Percentiles rank a stretch among this genome's conserved stretches.
Evolutionary conservation across 352 stramenopile genomes (phyloP).

Genomic region (Phytophthora pisi): DNA sequence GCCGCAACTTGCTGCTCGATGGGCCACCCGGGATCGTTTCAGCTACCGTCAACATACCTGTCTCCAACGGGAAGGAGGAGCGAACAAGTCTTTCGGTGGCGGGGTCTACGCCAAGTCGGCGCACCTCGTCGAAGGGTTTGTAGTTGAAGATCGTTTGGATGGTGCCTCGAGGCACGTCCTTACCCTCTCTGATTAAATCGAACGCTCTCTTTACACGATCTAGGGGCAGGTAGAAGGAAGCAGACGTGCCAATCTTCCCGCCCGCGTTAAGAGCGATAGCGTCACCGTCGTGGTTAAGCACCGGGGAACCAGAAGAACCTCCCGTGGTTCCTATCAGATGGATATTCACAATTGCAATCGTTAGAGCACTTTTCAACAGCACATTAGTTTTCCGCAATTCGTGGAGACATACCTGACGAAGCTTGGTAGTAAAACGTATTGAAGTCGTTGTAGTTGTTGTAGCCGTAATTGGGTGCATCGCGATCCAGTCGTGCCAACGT

Average conservation of each 20-base stretch:
- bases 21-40: constrained; percentile 86
- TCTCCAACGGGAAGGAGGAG: constrained; percentile 79
- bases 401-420: constrained; percentile 55
- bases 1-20: constrained; percentile 79
- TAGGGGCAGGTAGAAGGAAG: constrained; percentile 92
- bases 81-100: constrained; percentile 83
- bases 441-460: constrained; percentile 93
- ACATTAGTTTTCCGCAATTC: neutral
- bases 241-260: constrained; percentile 84
- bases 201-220: constrained; percentile 90
- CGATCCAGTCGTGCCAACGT: constrained; percentile 92
- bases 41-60: constrained; percentile 91
- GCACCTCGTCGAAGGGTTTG: constrained; percentile 92
- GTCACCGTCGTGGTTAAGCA: constrained; percentile 88
- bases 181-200: constrained; percentile 73
- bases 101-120: constrained; percentile 75
- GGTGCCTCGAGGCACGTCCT: constrained; percentile 81
- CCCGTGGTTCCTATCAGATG: constrained; percentile 43
- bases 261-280: constrained; percentile 93
- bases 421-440: constrained; percentile 95
- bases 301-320: constrained; percentile 88
- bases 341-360: neutral
- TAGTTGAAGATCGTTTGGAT: constrained; percentile 92
- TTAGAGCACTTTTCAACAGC: neutral
- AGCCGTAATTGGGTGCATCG: constrained; percentile 89